Conservation (phyloP, 2,329 filamentous ascomycete genomes). For the Coleophoma eucalyptorum region DNA sequence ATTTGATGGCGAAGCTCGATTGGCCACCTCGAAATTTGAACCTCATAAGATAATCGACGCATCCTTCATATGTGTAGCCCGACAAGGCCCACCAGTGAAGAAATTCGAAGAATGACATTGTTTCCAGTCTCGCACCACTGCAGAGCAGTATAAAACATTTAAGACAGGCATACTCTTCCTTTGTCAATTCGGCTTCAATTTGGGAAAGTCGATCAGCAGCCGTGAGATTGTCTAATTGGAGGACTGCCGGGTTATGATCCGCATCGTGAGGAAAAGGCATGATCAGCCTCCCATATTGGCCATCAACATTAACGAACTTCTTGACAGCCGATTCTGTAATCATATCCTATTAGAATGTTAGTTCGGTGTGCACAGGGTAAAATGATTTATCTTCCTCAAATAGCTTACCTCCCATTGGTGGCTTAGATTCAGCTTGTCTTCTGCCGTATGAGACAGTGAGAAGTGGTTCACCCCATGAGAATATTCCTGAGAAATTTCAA, state of each 20-base stretch:
- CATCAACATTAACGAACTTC: constrained; percentile 44
- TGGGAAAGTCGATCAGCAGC: constrained; percentile 37
- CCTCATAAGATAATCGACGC: constrained; percentile 33
- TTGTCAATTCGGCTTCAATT: constrained; percentile 33
- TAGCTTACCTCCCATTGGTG: constrained; percentile 34
- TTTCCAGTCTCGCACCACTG: constrained; percentile 37
- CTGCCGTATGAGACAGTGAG: no score
- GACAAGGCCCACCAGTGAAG: constrained; percentile 44
- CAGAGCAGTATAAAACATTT: constrained; percentile 38
- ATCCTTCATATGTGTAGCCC: constrained; percentile 36
- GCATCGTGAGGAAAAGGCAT: constrained; percentile 37
- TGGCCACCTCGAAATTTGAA: constrained; percentile 41
- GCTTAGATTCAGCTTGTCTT: constrained; percentile 29
- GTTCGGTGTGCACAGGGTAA: not conserved
- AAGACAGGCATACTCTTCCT: constrained; percentile 34
- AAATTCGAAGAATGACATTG: constrained; percentile 41
- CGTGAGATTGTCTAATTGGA: constrained; percentile 35
- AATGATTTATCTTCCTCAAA: not conserved
- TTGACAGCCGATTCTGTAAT: constrained; percentile 30
- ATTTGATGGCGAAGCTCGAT: constrained; percentile 38
- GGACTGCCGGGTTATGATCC: constrained; percentile 27
- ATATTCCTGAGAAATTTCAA: constrained; percentile 36
- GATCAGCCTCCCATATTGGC: constrained; percentile 29
- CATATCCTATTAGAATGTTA: constrained; percentile 21
- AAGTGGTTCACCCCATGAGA: constrained; percentile 35